Conservation (phyloP, 1,139 yeast genomes). For the Eremothecium sinecaudum region DNA sequence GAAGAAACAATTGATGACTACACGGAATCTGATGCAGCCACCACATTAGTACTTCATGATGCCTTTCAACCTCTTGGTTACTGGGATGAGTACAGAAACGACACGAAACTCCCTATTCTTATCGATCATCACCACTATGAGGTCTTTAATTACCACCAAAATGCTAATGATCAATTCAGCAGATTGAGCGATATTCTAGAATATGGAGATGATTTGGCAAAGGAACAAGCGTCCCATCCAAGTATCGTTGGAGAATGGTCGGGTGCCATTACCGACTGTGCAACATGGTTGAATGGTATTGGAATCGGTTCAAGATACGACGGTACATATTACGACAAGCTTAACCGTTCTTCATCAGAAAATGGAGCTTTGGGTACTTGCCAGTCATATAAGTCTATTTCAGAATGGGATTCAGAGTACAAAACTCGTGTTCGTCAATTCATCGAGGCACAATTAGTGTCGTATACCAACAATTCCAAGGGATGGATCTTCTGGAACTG, state of each 20-base stretch:
- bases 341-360: slow-evolving; percentile 24
- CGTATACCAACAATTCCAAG: slow-evolving; percentile 34
- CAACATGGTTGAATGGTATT: slow-evolving; percentile 56
- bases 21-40: slow-evolving; percentile 33
- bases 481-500: slow-evolving; percentile 69
- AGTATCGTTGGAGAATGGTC: slow-evolving; percentile 57
- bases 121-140: slow-evolving; percentile 59
- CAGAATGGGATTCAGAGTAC: slow-evolving; percentile 31
- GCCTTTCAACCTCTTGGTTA: slow-evolving; percentile 44
- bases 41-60: slow-evolving; percentile 49
- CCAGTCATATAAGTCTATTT: slow-evolving; percentile 17
- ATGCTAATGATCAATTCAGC: slow-evolving; percentile 29
- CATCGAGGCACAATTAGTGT: slow-evolving; percentile 44
- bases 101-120: slow-evolving; percentile 33
- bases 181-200: slow-evolving; percentile 16
- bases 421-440: slow-evolving; percentile 36
- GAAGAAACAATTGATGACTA: slow-evolving; percentile 28
- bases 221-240: slow-evolving; percentile 37
- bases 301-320: slow-evolving; percentile 52
- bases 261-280: slow-evolving; percentile 57
- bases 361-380: slow-evolving; percentile 22
- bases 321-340: slow-evolving; percentile 33
- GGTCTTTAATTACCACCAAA: slow-evolving; percentile 41
- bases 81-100: slow-evolving; percentile 42
- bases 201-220: slow-evolving; percentile 33